Conservation (phyloP, 441 rosid species). For the Gossypium schwendimanii region DNA sequence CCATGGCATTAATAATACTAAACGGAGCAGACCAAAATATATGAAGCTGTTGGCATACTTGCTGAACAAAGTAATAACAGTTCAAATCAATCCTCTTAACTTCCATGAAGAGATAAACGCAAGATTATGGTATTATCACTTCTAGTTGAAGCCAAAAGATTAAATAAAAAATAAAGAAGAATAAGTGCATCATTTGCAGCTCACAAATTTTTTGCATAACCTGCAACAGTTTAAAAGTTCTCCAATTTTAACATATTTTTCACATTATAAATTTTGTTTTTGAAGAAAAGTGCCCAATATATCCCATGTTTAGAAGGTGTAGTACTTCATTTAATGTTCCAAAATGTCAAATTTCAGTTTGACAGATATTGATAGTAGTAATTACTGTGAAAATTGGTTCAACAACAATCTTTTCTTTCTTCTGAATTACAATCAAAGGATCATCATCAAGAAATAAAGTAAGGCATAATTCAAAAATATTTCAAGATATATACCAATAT, state of each 20-base stretch:
- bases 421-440: not conserved
- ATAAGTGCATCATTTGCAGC: not conserved
- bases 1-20: conserved; percentile 66
- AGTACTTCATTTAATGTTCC: not conserved
- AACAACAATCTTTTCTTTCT: not conserved
- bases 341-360: not conserved
- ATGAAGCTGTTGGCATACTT: conserved; percentile 70
- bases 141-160: not conserved
- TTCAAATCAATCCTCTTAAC: conserved; percentile 2
- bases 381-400: not conserved
- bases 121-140: not conserved
- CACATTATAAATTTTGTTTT: not conserved
- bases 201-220: not conserved
- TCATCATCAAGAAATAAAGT: not conserved
- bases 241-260: not conserved
- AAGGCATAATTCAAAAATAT: not conserved
- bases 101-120: not conserved
- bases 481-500: not conserved
- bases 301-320: not conserved
- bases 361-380: not conserved
- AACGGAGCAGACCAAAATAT: conserved; percentile 91
- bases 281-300: not conserved
- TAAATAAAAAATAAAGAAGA: not conserved
- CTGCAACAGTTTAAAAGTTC: not conserved
- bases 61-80: conserved; percentile 33